Evolutionary conservation across 257 asterid species (phyloP).

Genomic region (Primulina eburnea): DNA sequence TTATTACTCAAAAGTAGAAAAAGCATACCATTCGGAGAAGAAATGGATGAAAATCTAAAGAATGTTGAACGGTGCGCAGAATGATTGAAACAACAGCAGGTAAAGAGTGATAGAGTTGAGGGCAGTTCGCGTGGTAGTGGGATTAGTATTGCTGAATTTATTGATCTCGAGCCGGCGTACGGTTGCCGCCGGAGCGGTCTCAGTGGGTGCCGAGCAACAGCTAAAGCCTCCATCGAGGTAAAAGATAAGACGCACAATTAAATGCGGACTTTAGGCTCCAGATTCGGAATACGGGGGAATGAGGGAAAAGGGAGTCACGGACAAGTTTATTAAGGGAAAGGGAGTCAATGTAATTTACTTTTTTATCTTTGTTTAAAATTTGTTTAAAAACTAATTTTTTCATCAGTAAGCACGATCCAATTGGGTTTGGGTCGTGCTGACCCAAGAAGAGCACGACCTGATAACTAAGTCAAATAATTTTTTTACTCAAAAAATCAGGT

Average conservation of each 20-base stretch:
- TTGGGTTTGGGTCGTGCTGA: too few species aligned
- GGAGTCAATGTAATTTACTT: too few species aligned
- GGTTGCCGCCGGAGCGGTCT: slow-evolving; percentile 23
- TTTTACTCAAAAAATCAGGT: too few species aligned
- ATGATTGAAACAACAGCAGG: slow-evolving; percentile 17
- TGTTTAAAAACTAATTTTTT: too few species aligned
- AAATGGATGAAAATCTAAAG: slow-evolving; percentile 21
- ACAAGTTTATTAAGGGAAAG: too few species aligned
- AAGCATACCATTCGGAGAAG: slow-evolving; percentile 27
- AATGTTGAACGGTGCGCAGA: slow-evolving; percentile 22
- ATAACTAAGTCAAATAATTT: too few species aligned
- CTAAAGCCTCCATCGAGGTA: slow-evolving; percentile 43
- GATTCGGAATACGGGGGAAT: neutral
- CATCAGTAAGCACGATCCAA: too few species aligned
- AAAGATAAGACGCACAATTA: slow-evolving; percentile 19
- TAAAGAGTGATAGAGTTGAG: slow-evolving; percentile 21
- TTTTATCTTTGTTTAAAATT: too few species aligned
- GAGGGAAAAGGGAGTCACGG: too few species aligned
- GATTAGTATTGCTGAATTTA: slow-evolving; percentile 17
- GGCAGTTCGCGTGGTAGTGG: slow-evolving; percentile 11
- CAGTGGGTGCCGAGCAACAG: slow-evolving; percentile 31
- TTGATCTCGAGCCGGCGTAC: slow-evolving; percentile 19
- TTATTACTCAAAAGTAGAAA: neutral
- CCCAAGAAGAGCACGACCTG: too few species aligned
- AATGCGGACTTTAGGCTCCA: neutral